Conservation (phyloP, 345 rosid genomes). For the Gossypium thurberi region DNA sequence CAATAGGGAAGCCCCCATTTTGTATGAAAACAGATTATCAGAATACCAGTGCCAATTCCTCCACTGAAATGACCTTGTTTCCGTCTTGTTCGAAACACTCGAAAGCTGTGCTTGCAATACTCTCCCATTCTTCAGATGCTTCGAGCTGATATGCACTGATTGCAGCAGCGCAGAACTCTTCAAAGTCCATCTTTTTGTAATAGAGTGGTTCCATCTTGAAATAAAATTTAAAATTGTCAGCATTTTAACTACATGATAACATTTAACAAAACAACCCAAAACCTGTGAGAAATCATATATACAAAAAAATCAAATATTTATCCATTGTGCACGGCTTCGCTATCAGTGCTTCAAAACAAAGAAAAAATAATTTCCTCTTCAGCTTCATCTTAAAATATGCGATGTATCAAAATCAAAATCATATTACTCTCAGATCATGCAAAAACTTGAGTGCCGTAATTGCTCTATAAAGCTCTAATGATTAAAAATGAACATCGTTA, state of each 20-base stretch:
- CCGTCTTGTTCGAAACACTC: conserved; percentile 84
- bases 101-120: conserved; percentile 57
- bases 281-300: background rate
- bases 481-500: background rate
- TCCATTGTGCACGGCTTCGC: background rate
- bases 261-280: background rate
- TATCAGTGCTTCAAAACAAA: background rate
- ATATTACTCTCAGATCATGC: background rate
- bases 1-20: background rate
- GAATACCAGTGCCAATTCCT: conserved; percentile 68
- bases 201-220: conserved; percentile 70
- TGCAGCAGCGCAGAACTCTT: conserved; percentile 94
- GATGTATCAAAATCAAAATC: background rate
- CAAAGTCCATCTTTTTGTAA: conserved; percentile 61
- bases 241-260: background rate
- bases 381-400: background rate
- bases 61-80: conserved; percentile 64
- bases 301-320: background rate
- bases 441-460: background rate
- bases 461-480: background rate
- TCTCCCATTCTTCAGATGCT: conserved; percentile 85
- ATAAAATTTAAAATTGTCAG: background rate
- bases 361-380: background rate
- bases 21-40: background rate
- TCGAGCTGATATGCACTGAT: conserved; percentile 78